These are phyloP conservation scores for Neurospora tetrasperma DNA, from an alignment of 495 filamentous ascomycete genomes.

Conservation along the genomic window DNA sequence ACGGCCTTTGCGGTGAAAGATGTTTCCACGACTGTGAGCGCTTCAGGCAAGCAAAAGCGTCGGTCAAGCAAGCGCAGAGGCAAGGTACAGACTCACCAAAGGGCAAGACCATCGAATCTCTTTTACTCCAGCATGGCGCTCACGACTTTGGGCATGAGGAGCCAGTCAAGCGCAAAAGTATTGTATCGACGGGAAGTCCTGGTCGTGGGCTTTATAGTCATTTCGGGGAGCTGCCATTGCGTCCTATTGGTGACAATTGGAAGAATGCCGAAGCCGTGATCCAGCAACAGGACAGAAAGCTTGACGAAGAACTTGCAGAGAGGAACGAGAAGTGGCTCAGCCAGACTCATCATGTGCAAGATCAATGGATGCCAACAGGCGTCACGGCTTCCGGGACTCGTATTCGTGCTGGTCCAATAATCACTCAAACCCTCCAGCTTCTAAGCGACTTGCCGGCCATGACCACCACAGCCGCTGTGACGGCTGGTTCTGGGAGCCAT, in stretches of 20 bases:
- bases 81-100: not conserved
- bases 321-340: not conserved
- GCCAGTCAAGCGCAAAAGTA: not conserved
- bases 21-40: constrained; percentile 27
- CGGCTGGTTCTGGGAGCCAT: not conserved
- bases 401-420: not conserved
- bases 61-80: not conserved
- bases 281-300: not conserved
- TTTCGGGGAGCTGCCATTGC: not conserved
- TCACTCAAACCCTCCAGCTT: not conserved
- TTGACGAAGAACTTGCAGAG: not conserved
- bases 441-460: not conserved
- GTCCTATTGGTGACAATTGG: not conserved
- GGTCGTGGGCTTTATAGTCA: not conserved
- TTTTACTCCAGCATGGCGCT: not conserved
- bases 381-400: not conserved
- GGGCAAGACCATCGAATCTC: not conserved
- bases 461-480: not conserved
- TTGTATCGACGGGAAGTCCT: not conserved
- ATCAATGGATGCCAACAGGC: not conserved
- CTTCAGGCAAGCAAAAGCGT: not conserved
- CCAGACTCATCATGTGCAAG: not conserved
- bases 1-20: constrained; percentile 27
- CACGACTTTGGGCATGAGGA: not conserved
- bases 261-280: not conserved